Conservation (phyloP, 2,329 filamentous ascomycete genomes). For the Colletotrichum sp. region DNA sequence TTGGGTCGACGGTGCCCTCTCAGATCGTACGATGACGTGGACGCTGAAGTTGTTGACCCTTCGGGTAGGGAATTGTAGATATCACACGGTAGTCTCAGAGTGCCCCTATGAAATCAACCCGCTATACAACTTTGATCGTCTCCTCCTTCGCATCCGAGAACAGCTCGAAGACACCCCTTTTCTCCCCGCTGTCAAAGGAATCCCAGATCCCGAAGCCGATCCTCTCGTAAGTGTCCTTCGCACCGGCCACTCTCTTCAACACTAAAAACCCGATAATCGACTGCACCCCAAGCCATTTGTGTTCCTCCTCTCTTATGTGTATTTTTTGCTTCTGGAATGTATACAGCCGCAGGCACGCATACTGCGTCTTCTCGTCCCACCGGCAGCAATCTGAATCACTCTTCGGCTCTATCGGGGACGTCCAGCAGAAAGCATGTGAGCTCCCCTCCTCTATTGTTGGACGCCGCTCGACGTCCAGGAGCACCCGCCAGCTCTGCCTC, state of each 20-base stretch:
- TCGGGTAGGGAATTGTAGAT: too few species aligned
- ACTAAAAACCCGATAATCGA: accelerated
- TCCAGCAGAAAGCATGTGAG: not conserved
- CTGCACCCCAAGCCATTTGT: not conserved
- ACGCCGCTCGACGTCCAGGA: not conserved
- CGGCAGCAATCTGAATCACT: accelerated
- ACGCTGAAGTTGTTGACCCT: not conserved
- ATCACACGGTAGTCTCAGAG: not conserved
- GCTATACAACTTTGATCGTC: too few species aligned
- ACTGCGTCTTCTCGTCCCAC: not conserved
- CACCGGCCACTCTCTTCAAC: not conserved
- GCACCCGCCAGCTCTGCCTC: not conserved
- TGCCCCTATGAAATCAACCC: too few species aligned
- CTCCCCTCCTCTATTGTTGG: not conserved
- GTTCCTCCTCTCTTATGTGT: accelerated
- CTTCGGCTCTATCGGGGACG: not conserved
- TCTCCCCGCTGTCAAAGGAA: too few species aligned
- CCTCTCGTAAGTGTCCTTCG: not conserved
- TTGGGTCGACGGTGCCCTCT: too few species aligned
- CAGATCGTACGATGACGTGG: too few species aligned
- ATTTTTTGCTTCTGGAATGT: not conserved
- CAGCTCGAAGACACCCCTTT: not conserved
- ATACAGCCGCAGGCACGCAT: not conserved
- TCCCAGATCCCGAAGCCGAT: not conserved
- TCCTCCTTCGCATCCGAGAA: not conserved